Conservation (phyloP, 2,329 filamentous ascomycete species). For the Colletotrichum destructivum region DNA sequence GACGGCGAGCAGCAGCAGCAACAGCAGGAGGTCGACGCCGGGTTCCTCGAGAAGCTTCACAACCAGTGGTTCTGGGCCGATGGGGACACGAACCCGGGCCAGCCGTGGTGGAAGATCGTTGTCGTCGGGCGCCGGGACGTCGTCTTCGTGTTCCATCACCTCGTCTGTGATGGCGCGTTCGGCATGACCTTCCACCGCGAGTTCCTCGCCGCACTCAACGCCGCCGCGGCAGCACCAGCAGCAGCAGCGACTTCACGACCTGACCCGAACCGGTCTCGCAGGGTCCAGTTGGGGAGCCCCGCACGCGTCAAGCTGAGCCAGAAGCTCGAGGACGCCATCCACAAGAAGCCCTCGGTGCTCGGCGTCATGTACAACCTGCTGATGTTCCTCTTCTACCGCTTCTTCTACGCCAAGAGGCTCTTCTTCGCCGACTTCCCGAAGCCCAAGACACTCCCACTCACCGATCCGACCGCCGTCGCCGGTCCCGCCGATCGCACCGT, state of each 20-base stretch:
- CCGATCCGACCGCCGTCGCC: constrained; percentile 8
- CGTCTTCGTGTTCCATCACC: constrained; percentile 36
- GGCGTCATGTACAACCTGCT: constrained; percentile 35
- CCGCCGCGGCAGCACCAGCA: too few relatives aligned
- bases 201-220: constrained; percentile 31
- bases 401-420: constrained; percentile 38
- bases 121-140: constrained; percentile 31
- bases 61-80: constrained; percentile 34
- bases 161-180: constrained; percentile 36
- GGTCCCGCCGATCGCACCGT: constrained; percentile 8
- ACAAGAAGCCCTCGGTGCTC: constrained; percentile 25
- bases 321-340: constrained; percentile 6
- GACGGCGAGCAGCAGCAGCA: constrained; percentile 1
- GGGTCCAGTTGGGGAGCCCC: constrained; percentile 3
- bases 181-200: constrained; percentile 39
- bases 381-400: constrained; percentile 25
- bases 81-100: constrained; percentile 8
- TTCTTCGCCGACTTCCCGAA: constrained; percentile 35
- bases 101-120: constrained; percentile 38
- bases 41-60: constrained; percentile 20
- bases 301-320: constrained; percentile 17
- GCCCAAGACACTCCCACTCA: constrained; percentile 7
- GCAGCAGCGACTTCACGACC: background rate
- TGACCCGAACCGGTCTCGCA: background rate
- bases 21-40: background rate